Evolutionary conservation across 1,284 basidiomycete genomes (phyloP).

Genomic region (Cutaneotrichosporon spelunceum): DNA sequence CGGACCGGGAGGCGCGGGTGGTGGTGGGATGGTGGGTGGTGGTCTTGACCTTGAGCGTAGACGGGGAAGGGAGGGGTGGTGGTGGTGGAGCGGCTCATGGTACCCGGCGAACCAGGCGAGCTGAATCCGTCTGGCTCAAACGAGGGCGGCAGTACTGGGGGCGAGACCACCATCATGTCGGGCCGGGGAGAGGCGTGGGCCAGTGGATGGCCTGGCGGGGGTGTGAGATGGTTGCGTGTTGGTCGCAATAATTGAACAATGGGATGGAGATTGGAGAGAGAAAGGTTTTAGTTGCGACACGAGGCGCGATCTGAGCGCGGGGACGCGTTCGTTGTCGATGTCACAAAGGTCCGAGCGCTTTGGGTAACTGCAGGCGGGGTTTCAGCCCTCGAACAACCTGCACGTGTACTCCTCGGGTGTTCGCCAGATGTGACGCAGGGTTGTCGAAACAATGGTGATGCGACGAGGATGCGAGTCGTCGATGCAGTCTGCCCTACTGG

Average conservation of each 20-base stretch:
- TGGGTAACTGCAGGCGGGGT: constrained; percentile 5
- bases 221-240: background rate
- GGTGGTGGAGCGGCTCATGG: constrained; percentile 1
- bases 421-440: constrained; percentile 1
- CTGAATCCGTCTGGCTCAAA: constrained; percentile 16
- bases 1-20: background rate
- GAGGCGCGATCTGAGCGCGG: background rate
- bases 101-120: background rate
- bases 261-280: background rate
- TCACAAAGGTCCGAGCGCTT: constrained; percentile 4
- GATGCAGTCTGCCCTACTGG: background rate
- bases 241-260: constrained; percentile 2
- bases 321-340: constrained; percentile 3
- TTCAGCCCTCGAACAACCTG: constrained; percentile 7
- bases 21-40: constrained; percentile 8
- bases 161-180: constrained; percentile 26
- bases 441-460: background rate
- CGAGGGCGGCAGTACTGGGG: constrained; percentile 21
- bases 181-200: background rate
- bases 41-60: background rate
- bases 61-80: constrained; percentile 11
- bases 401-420: background rate
- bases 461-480: background rate
- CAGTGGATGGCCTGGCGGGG: background rate
- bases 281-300: constrained; percentile 3